phyloP scores from a whole-genome alignment of 495 filamentous ascomycete species.

The Amniculicola lignicola region DNA sequence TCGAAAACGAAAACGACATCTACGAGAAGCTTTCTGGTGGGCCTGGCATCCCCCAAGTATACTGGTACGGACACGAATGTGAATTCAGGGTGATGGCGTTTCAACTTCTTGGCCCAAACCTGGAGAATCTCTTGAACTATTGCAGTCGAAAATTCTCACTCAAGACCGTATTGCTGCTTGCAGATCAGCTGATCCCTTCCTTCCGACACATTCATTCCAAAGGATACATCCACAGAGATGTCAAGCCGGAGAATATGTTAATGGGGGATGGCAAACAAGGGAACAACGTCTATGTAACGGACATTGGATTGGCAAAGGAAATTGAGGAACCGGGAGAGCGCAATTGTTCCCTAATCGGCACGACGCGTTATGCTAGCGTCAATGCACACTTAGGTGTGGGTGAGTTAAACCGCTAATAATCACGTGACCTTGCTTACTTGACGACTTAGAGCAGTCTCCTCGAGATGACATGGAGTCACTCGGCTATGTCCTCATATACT shows the following conservation, averaged over 20 bases:
- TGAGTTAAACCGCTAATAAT: constrained; percentile 44
- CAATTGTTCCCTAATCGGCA: constrained; percentile 99
- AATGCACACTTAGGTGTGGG: constrained; percentile 97
- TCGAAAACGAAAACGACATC: constrained; percentile 98
- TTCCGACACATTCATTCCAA: constrained; percentile 99
- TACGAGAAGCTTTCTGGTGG: constrained; percentile 99
- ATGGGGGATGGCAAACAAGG: constrained; percentile 99
- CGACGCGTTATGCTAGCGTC: constrained; percentile 97
- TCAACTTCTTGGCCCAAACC: constrained; percentile 93
- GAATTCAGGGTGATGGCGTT: constrained; percentile 99
- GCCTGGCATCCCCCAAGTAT: constrained; percentile 97
- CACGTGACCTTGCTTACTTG: background rate
- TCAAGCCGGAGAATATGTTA: constrained; percentile 99
- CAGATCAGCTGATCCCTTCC: constrained; percentile 97
- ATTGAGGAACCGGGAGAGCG: constrained; percentile 99
- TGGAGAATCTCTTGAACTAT: constrained; percentile 99
- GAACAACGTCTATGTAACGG: constrained; percentile 99
- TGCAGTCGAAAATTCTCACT: constrained; percentile 99
- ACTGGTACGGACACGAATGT: constrained; percentile 99
- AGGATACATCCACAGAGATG: constrained; percentile 99
- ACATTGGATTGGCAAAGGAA: constrained; percentile 99
- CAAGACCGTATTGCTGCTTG: constrained; percentile 97
- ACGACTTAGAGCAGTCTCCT: constrained; percentile 84
- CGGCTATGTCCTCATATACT: constrained; percentile 99
- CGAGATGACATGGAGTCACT: constrained; percentile 99